A percentile compares a stretch with the other conserved stretches of the same genome.
Conservation (phyloP, 768 basidiomycete genomes). For the Suillus spraguei region DNA sequence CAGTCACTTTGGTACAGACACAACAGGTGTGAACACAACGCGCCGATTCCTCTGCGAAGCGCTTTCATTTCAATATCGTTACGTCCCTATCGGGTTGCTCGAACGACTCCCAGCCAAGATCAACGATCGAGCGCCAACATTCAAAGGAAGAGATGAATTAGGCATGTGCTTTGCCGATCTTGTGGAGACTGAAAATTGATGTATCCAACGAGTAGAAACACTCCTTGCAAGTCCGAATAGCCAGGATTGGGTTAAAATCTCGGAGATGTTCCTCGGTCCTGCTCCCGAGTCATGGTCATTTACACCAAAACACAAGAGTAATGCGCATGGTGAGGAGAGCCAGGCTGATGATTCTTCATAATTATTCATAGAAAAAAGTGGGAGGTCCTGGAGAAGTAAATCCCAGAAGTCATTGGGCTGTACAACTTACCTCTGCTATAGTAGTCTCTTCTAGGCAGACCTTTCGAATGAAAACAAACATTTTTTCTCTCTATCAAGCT, state of each 20-base stretch:
- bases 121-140: conserved; percentile 91
- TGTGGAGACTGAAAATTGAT: background rate
- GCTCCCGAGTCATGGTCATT: conserved; percentile 84
- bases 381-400: background rate
- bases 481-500: background rate
- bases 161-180: conserved; percentile 48
- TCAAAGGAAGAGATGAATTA: conserved; percentile 84
- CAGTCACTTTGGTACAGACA: conserved; percentile 86
- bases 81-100: conserved; percentile 90
- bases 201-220: conserved; percentile 58
- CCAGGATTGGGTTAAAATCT: conserved; percentile 89
- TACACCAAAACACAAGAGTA: conserved; percentile 94
- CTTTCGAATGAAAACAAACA: background rate
- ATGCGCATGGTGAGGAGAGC: conserved; percentile 65
- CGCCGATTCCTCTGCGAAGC: conserved; percentile 95
- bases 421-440: background rate
- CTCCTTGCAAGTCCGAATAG: conserved; percentile 79
- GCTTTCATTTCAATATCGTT: conserved; percentile 95
- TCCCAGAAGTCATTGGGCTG: background rate
- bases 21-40: conserved; percentile 86
- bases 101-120: conserved; percentile 79
- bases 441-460: background rate
- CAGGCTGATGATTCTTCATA: conserved; percentile 43
- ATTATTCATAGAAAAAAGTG: background rate
- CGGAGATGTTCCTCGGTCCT: conserved; percentile 93